Percentiles rank a stretch among this genome's conserved stretches.
Conservation (phyloP, 306 rosid genomes). For the Glycine latifolia region DNA sequence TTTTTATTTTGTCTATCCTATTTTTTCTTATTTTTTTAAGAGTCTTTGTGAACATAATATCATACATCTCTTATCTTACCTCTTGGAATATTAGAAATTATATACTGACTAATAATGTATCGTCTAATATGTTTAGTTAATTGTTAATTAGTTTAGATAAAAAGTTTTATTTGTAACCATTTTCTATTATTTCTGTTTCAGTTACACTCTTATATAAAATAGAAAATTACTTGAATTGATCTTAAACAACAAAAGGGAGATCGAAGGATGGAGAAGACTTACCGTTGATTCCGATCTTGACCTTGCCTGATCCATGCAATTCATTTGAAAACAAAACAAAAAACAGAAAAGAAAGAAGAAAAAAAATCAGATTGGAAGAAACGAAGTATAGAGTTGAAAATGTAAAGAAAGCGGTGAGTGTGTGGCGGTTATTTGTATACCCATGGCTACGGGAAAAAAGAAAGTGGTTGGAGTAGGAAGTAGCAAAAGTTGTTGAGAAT, state of each 20-base stretch:
- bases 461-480: not conserved
- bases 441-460: conserved; percentile 35
- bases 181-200: too few species aligned
- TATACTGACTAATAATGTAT: too few species aligned
- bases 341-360: not conserved
- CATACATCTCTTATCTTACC: too few species aligned
- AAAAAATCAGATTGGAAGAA: not conserved
- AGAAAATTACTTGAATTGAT: not conserved
- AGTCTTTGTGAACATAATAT: too few species aligned
- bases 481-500: not conserved
- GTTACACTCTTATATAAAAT: not conserved
- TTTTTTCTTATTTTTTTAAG: too few species aligned
- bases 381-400: not conserved
- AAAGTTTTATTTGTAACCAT: too few species aligned
- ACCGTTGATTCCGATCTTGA: conserved; percentile 90
- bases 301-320: conserved; percentile 60
- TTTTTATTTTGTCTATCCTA: too few species aligned
- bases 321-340: not conserved
- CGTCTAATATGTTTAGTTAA: too few species aligned
- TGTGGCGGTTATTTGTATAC: conserved; percentile 13
- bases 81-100: too few species aligned
- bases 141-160: too few species aligned
- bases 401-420: not conserved
- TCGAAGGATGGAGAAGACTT: not conserved
- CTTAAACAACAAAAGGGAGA: not conserved